phyloP scores from a whole-genome alignment of 139 green algal species.

The Tetraselmis striata region DNA sequence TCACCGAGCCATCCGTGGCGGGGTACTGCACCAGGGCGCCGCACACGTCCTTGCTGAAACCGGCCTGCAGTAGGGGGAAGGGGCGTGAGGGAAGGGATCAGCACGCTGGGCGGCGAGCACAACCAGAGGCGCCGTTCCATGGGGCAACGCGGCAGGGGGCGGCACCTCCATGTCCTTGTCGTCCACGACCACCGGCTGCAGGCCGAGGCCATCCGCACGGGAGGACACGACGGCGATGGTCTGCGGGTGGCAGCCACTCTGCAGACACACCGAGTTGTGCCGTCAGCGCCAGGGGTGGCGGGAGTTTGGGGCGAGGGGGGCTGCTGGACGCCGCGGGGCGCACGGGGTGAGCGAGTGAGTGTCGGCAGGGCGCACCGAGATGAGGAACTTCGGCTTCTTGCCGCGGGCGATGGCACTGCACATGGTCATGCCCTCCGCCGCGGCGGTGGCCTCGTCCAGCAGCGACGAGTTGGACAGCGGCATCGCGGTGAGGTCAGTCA shows the following conservation, averaged over 20 bases:
- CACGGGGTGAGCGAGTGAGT: not conserved
- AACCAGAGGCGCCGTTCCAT: too few species aligned
- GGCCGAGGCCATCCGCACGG: constrained; percentile 88
- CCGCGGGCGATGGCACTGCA: constrained; percentile 82
- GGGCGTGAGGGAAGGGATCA: too few species aligned
- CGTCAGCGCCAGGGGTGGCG: not conserved
- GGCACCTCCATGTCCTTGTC: constrained; percentile 36
- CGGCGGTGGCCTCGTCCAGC: constrained; percentile 96
- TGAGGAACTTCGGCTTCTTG: constrained; percentile 97
- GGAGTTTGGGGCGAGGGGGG: not conserved
- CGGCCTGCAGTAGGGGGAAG: not conserved
- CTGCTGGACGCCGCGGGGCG: too few species aligned
- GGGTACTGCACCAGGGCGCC: constrained; percentile 96
- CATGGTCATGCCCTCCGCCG: constrained; percentile 99
- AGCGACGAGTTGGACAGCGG: constrained; percentile 90
- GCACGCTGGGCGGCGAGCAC: too few species aligned
- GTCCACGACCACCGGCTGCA: constrained; percentile 70
- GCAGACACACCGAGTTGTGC: constrained; percentile 6
- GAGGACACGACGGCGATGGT: constrained; percentile 93
- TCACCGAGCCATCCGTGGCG: constrained; percentile 83
- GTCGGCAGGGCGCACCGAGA: constrained; percentile 64
- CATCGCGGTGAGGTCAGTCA: constrained; percentile 93
- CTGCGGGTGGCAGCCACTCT: constrained; percentile 96
- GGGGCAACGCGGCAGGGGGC: too few species aligned
- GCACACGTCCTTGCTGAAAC: constrained; percentile 84